Percentiles rank a stretch among this genome's conserved stretches.
Evolutionary conservation across 371 early-diverging fungal genomes (phyloP).

Genomic region (Gilbertella persicaria): DNA sequence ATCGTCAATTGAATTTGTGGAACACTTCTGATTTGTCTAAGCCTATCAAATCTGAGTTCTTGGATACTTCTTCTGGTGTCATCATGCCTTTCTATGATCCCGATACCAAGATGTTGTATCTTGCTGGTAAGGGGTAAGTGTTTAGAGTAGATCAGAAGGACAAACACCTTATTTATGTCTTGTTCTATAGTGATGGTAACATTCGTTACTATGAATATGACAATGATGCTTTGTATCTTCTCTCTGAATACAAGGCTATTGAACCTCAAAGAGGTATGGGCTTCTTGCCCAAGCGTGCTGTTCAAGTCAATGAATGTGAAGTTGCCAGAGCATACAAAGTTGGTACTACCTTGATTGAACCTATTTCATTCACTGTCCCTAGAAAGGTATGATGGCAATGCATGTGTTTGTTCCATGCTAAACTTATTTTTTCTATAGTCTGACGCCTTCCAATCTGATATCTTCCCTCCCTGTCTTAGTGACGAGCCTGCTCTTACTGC

Average conservation of each 20-base stretch:
- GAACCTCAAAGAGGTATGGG: conserved; percentile 95
- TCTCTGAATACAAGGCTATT: conserved; percentile 87
- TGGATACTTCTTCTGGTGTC: conserved; percentile 95
- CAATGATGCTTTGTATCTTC: conserved; percentile 73
- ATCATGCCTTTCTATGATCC: conserved; percentile 95
- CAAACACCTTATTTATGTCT: neutral
- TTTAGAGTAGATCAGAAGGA: too few relatives aligned
- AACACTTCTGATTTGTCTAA: conserved; percentile 71
- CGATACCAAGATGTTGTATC: conserved; percentile 87
- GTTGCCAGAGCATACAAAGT: conserved; percentile 94
- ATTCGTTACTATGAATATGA: conserved; percentile 97
- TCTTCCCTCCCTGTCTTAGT: conserved; percentile 88
- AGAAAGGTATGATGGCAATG: conserved; percentile 67
- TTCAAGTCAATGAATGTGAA: conserved; percentile 86
- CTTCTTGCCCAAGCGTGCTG: conserved; percentile 93
- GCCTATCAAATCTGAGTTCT: conserved; percentile 76
- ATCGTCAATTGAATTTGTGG: conserved; percentile 94
- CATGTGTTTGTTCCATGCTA: neutral
- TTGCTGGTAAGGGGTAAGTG: conserved; percentile 89
- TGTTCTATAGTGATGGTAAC: conserved; percentile 86
- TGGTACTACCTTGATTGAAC: conserved; percentile 83
- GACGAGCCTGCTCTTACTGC: conserved; percentile 87
- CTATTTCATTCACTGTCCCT: conserved; percentile 96
- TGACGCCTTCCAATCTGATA: conserved; percentile 95
- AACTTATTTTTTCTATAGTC: conserved; percentile 58